These are phyloP conservation scores for Coccomyxa sp. DNA, from an alignment of 139 green algal genomes.

Conservation along the genomic window DNA sequence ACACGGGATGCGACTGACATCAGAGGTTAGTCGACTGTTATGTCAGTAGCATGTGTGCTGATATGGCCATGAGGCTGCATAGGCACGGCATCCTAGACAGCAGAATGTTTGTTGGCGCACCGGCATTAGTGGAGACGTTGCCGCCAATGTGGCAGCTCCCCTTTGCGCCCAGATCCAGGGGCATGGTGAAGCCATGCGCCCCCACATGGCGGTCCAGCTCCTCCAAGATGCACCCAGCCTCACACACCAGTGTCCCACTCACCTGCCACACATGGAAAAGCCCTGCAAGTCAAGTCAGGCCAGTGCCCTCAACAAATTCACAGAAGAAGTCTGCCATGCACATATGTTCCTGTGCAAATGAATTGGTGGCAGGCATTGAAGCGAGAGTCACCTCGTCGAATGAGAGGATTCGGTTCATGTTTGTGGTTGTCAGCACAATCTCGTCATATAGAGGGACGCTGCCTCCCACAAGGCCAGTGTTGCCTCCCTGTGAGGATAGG, in stretches of 20 bases:
- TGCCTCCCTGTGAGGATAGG: slow-evolving; percentile 73
- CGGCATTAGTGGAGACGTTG: slow-evolving; percentile 97
- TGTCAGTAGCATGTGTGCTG: too few species aligned
- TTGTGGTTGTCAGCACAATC: slow-evolving; percentile 63
- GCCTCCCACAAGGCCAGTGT: slow-evolving; percentile 94
- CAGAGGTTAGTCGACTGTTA: too few species aligned
- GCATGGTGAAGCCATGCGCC: slow-evolving; percentile 70
- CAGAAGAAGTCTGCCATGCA: too few species aligned
- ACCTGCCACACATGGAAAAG: slow-evolving; percentile 30
- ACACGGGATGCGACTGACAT: too few species aligned
- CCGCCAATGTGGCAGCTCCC: slow-evolving; percentile 94
- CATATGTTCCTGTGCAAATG: too few species aligned
- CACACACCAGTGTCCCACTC: slow-evolving; percentile 58
- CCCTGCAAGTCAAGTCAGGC: background rate
- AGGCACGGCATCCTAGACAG: too few species aligned
- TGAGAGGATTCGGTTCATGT: slow-evolving; percentile 66
- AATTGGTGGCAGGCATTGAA: too few species aligned
- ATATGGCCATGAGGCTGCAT: too few species aligned
- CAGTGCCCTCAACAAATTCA: background rate
- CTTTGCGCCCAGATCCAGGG: slow-evolving; percentile 94
- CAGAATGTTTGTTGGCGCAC: slow-evolving; percentile 9
- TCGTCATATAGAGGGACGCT: slow-evolving; percentile 87
- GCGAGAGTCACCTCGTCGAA: slow-evolving; percentile 53
- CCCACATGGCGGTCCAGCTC: slow-evolving; percentile 61
- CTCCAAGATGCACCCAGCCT: slow-evolving; percentile 85